These are phyloP conservation scores for Skeletonema menzelii DNA, from an alignment of 108 stramenopile species.

Conservation along the genomic window DNA sequence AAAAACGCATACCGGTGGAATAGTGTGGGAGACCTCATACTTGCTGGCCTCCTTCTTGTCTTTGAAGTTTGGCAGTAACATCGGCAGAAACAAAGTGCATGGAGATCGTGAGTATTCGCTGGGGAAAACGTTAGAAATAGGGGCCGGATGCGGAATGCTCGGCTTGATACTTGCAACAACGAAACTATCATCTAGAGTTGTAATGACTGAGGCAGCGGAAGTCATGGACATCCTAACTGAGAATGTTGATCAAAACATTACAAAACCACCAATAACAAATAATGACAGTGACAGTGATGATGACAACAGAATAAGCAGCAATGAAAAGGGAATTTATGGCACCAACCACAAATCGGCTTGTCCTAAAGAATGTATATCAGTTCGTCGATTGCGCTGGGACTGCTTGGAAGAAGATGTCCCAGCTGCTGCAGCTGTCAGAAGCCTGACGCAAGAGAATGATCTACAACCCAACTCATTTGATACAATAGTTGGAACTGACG, in stretches of 20 bases:
- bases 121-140: conserved; percentile 53
- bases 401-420: conserved; percentile 48
- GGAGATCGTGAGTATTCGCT: conserved; percentile 2
- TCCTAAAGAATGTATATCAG: conserved; percentile 15
- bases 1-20: conserved; percentile 71
- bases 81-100: neutral
- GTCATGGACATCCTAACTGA: conserved; percentile 52
- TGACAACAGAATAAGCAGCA: neutral
- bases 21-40: conserved; percentile 80
- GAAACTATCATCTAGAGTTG: conserved; percentile 36
- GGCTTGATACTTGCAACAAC: conserved; percentile 48
- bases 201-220: conserved; percentile 64
- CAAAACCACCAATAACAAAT: conserved; percentile 4
- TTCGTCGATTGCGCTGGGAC: conserved; percentile 58
- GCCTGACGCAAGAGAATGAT: neutral
- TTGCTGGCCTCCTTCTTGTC: conserved; percentile 39
- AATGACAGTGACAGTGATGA: neutral
- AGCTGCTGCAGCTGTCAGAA: neutral
- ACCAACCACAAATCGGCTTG: conserved; percentile 16
- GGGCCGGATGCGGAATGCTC: conserved; percentile 69
- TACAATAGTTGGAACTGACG: conserved; percentile 79
- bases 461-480: conserved; percentile 59
- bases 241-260: conserved; percentile 34
- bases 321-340: conserved; percentile 6
- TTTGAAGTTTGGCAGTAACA: conserved; percentile 12